Base-by-base conservation (phyloP, 2,329 filamentous ascomycete genomes). In the Aspergillus tamarii region DNA sequence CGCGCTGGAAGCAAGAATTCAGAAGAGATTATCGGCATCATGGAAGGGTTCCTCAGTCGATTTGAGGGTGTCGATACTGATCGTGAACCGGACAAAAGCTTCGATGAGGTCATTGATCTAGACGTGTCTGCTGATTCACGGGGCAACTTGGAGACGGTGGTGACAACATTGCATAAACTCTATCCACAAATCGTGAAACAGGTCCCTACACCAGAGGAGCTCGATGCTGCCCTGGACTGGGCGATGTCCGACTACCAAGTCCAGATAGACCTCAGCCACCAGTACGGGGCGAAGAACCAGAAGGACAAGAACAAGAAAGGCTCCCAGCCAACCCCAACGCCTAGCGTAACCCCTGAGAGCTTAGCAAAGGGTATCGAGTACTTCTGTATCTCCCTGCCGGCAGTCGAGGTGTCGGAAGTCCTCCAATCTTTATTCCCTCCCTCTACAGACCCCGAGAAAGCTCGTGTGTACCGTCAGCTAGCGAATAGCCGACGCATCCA, bases 21-120 rank as follows among this genome's bases (percentile, higher is more conserved):
- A 54, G 81, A 84, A 21, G 94, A 97, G 76, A 92, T 95, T 61
- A 83, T 95, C 54, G 87, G 88, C 6, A 96, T 99, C 70, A 98
- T 99, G 95, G 92, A 97, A 70, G 92, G 93, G 3, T 99, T 99
- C 79, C 84, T 99, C 68, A 78, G 87, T 14, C 88, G 95, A 41
- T 98, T 97, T 74, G 91, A 99, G 80, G 87, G 90, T 23, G 84
- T 93, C 63, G 86, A 94, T 67, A 81, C 84, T 0, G 84, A 88
- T 21, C 80, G 80, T 9, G 77, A 81, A n/a, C 94, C 95, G 0
- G 95, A 99, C 73, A 84, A 89, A 67, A 85, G 85, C 8, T 99
- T 99, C 71, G 92, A 97, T 73, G 81, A 88, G 4, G 83, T 96
- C 50, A 96, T 99, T 72, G 86, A 97, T 69, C 86, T 99, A 0